A percentile compares a stretch with the other conserved stretches of the same genome.
Conservation (phyloP, 1,139 yeast species). For the Yamadazyma taylorii region DNA sequence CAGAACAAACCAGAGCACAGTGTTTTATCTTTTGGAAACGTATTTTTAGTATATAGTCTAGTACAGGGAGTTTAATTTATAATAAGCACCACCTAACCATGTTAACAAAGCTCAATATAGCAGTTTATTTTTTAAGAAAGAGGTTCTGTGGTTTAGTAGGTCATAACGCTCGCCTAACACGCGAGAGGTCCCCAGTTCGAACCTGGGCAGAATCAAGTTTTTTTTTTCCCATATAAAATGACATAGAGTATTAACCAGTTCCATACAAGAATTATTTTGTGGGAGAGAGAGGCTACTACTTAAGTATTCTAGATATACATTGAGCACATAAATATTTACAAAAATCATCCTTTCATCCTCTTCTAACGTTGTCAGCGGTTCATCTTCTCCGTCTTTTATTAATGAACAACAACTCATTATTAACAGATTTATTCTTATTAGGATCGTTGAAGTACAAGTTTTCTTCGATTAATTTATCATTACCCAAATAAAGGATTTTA, state of each 20-base stretch:
- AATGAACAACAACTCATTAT: conserved; percentile 46
- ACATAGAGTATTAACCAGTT: no score
- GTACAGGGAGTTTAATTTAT: no score
- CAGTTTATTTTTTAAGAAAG: not conserved
- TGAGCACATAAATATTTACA: not conserved
- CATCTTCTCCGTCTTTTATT: conserved; percentile 43
- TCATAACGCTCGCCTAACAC: conserved; percentile 99
- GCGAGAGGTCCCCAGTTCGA: conserved; percentile 99
- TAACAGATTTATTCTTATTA: conserved; percentile 14
- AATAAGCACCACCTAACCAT: not conserved
- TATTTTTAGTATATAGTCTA: no score
- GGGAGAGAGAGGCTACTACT: no score
- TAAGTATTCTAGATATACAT: not conserved
- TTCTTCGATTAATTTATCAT: conserved; percentile 45
- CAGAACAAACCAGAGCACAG: no score
- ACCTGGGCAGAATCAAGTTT: conserved; percentile 93
- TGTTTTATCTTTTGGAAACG: no score
- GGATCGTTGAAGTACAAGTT: conserved; percentile 38
- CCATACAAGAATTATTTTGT: no score
- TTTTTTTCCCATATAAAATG: no score
- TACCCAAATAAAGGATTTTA: conserved; percentile 73
- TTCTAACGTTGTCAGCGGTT: no score
- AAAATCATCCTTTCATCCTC: no score
- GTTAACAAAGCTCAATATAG: not conserved
- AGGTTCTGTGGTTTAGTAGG: conserved; percentile 86